A percentile compares a stretch with the other conserved stretches of the same genome.
phyloP scores from a whole-genome alignment of 768 basidiomycete species.

The Lepiota venenata region DNA sequence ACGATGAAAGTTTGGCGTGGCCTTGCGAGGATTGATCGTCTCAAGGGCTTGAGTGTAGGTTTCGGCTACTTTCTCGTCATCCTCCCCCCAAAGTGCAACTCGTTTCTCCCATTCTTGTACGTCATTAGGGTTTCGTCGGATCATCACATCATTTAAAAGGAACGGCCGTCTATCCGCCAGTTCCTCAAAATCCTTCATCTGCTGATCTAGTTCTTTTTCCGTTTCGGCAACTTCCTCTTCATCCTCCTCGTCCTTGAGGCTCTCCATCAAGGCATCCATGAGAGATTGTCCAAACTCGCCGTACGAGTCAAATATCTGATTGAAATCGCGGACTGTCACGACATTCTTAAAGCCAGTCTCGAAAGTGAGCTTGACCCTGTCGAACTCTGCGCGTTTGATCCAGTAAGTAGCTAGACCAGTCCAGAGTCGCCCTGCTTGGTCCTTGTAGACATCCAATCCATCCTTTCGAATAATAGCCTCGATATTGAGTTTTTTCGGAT shows the following conservation, averaged over 20 bases:
- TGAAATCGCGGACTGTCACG: constrained; percentile 93
- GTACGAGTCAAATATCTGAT: constrained; percentile 96
- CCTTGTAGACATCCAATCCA: constrained; percentile 87
- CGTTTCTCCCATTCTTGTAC: constrained; percentile 99
- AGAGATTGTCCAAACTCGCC: constrained; percentile 91
- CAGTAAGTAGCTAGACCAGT: constrained; percentile 96
- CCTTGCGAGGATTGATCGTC: constrained; percentile 84
- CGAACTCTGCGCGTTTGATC: constrained; percentile 97
- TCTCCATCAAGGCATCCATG: constrained; percentile 87
- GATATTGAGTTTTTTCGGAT: constrained; percentile 72
- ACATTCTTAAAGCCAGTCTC: constrained; percentile 83
- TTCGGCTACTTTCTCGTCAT: constrained; percentile 93
- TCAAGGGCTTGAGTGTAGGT: constrained; percentile 90
- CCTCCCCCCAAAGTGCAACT: constrained; percentile 87
- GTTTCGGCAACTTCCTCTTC: constrained; percentile 75
- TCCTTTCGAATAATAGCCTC: constrained; percentile 83
- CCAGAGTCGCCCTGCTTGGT: constrained; percentile 96
- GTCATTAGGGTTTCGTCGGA: constrained; percentile 93
- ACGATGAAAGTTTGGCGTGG: constrained; percentile 86
- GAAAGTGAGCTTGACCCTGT: constrained; percentile 83
- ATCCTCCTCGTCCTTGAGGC: constrained; percentile 82
- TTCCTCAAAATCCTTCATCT: constrained; percentile 92
- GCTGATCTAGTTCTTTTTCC: constrained; percentile 78
- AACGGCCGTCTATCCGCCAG: constrained; percentile 95
- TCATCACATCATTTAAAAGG: constrained; percentile 91